Base-by-base conservation (phyloP, 73 alveolate genomes). In the Tetrahymena borealis region DNA sequence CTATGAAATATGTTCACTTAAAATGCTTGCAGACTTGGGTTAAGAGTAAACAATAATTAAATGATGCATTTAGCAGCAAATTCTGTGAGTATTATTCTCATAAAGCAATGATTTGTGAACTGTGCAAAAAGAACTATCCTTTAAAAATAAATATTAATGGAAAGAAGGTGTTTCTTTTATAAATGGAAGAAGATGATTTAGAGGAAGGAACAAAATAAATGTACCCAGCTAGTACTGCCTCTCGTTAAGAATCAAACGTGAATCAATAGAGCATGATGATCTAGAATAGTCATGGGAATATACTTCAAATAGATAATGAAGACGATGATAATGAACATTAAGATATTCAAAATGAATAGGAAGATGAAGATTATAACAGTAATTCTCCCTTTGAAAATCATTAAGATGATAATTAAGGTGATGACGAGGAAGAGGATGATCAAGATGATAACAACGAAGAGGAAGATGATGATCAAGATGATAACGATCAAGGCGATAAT, bases 1-100 rank as follows among this genome's bases (percentile, higher is more conserved):
- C 95, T 32, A 90, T 93, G 60, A 93, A 93, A 40, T 93, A 33
- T 85, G 91, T 93, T 12, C 95, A 60, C 35, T 60, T 60, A 6
- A 60, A 60, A 6, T 60, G 85, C 28, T 35, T 60, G 4, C 31
- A 60, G 35, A 60, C 85, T 20, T 60, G 85, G 85, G 85, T 60
- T 15, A 60, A 60, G 10, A 60, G 85, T 28, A 60, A 60, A 20
- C 37, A 60, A 28, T 16, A 24, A 28, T 18, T 60, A 0, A 60
- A 60, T 20, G 85, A 60, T 16, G n/a, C 85, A 13, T 60, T 60
- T n/a, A 60, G 85, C 85, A 60, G 85, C 28, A 60, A 60, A 20
- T 60, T 24, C 37, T 60, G 85, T 9, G 85, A 60, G 13, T 60
- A 60, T 60, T 60, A 60, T n/a, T 60, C 85, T 60, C 85, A 60